These are phyloP conservation scores for Sporothrix phasma DNA, from an alignment of 2,329 filamentous ascomycete species.

Conservation along the genomic window DNA sequence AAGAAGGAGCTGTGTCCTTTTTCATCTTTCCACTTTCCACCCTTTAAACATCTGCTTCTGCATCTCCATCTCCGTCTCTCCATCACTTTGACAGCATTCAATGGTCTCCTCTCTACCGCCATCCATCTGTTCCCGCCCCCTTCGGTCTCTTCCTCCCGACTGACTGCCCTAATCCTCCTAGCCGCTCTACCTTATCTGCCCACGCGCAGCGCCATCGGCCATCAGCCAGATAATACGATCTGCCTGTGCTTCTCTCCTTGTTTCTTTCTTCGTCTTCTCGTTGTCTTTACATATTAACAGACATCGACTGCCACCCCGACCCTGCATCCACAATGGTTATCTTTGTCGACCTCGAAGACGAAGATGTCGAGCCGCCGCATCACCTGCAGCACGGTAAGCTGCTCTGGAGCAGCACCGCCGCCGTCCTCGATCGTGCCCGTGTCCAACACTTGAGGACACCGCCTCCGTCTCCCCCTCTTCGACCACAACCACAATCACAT, in stretches of 20 bases:
- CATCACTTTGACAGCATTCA: background rate
- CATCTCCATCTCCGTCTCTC: background rate
- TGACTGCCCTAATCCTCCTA: background rate
- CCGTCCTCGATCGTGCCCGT: conserved; percentile 10
- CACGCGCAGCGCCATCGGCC: background rate
- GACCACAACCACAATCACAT: background rate
- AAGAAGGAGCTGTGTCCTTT: background rate
- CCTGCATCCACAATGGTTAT: conserved; percentile 23
- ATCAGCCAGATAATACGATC: background rate
- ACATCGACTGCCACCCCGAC: background rate
- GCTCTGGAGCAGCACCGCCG: conserved; percentile 18
- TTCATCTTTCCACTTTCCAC: background rate
- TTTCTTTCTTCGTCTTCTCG: background rate
- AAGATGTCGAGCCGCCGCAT: conserved; percentile 24
- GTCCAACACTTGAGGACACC: conserved; percentile 5
- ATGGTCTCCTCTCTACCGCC: background rate
- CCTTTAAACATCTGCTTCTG: background rate
- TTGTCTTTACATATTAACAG: background rate
- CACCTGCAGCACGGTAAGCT: conserved; percentile 20
- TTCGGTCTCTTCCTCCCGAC: conserved; percentile 1
- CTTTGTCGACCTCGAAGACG: conserved; percentile 27
- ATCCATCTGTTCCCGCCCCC: background rate
- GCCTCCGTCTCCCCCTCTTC: conserved; percentile 11
- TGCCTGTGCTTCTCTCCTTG: background rate
- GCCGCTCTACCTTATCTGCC: background rate